Conservation (phyloP, 2,329 filamentous ascomycete genomes). For the Helminthosporium solani region DNA sequence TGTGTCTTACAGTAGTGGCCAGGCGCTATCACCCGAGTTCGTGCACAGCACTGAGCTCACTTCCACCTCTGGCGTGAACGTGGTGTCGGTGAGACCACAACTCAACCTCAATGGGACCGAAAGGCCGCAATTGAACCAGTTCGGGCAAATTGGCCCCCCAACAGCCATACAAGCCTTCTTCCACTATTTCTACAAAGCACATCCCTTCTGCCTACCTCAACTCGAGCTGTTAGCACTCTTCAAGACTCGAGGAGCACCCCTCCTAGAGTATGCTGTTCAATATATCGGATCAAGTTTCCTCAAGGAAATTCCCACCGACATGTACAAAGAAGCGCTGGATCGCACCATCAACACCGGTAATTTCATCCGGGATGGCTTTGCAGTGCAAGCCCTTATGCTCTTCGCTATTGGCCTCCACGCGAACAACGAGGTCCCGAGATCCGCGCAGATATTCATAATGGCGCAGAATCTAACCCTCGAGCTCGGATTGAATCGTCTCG, state of each 20-base stretch:
- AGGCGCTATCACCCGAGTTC: constrained; percentile 34
- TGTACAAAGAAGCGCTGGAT: constrained; percentile 45
- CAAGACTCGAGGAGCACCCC: constrained; percentile 44
- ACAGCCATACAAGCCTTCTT: constrained; percentile 36
- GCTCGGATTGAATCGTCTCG: constrained; percentile 70
- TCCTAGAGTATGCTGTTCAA: constrained; percentile 57
- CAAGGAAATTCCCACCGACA: constrained; percentile 46
- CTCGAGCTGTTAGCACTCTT: constrained; percentile 41
- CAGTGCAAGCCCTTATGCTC: constrained; percentile 76
- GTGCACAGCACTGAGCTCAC: constrained; percentile 29
- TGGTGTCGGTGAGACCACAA: constrained; percentile 16
- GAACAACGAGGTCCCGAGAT: constrained; percentile 68
- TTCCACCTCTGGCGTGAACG: constrained; percentile 21
- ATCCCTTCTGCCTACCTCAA: constrained; percentile 58
- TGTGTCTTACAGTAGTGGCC: constrained; percentile 19
- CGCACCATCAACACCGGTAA: constrained; percentile 33
- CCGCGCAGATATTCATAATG: constrained; percentile 65
- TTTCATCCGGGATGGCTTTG: constrained; percentile 48
- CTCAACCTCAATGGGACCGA: constrained; percentile 37
- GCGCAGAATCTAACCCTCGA: constrained; percentile 73
- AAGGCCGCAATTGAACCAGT: constrained; percentile 25
- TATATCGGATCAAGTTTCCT: constrained; percentile 59
- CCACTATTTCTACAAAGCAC: constrained; percentile 56
- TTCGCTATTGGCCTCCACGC: constrained; percentile 78
- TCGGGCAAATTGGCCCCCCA: constrained; percentile 29